Conservation (phyloP, 2,329 filamentous ascomycete genomes). For the Phaeosphaeriaceae sp. region DNA sequence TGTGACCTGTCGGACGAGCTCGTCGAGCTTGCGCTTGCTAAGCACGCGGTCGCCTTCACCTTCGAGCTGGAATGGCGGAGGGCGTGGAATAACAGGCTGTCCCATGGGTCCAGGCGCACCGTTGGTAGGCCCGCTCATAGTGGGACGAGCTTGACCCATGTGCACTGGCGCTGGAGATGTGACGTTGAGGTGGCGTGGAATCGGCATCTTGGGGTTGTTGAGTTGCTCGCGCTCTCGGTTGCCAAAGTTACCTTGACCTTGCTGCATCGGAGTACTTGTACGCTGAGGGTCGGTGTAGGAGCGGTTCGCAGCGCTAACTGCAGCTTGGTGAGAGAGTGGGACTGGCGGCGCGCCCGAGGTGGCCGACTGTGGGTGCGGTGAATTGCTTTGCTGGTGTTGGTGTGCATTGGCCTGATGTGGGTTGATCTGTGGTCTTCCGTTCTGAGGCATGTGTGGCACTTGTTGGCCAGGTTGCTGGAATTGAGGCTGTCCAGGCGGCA, state of each 20-base stretch:
- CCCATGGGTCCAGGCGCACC: constrained; percentile 82
- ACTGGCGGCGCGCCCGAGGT: constrained; percentile 45
- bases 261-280: constrained; percentile 44
- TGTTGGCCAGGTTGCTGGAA: constrained; percentile 38
- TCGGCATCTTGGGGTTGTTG: constrained; percentile 73
- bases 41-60: constrained; percentile 90
- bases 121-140: constrained; percentile 77
- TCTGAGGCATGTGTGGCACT: constrained; percentile 35
- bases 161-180: constrained; percentile 75
- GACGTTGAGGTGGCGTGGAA: constrained; percentile 80
- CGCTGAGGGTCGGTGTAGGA: constrained; percentile 47
- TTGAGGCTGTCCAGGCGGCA: constrained; percentile 37
- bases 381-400: constrained; percentile 45
- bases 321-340: constrained; percentile 54
- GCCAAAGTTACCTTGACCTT: constrained; percentile 41
- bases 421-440: constrained; percentile 44
- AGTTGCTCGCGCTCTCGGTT: constrained; percentile 48
- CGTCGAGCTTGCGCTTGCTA: constrained; percentile 98
- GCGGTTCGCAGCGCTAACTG: constrained; percentile 51
- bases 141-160: constrained; percentile 78
- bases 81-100: constrained; percentile 82
- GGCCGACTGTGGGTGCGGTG: constrained; percentile 47
- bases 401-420: constrained; percentile 45
- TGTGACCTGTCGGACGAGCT: constrained; percentile 91
- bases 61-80: constrained; percentile 85